These are phyloP conservation scores for Monilinia vaccinii-corymbosi DNA, from an alignment of 2,329 filamentous ascomycete species.

Conservation along the genomic window DNA sequence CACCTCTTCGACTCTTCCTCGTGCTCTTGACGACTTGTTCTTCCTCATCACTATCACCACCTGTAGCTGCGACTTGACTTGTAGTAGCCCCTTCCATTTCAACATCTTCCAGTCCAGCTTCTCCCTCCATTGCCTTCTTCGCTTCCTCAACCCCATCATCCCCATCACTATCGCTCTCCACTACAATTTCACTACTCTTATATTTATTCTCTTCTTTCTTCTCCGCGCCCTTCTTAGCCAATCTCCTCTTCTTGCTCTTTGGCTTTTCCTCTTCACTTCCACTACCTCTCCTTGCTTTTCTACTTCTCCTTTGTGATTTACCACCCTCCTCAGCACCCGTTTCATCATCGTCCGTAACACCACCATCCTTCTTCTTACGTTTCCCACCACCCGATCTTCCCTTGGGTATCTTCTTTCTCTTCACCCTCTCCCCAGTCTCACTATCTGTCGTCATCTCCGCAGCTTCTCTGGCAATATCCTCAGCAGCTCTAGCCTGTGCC, in stretches of 20 bases:
- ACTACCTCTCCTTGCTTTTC: slow-evolving; percentile 21
- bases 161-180: slow-evolving; percentile 29
- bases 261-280: slow-evolving; percentile 31
- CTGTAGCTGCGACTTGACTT: background rate
- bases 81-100: slow-evolving; percentile 13
- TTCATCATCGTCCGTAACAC: slow-evolving; percentile 28
- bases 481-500: slow-evolving; percentile 61
- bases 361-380: slow-evolving; percentile 34
- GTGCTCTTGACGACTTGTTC: slow-evolving; percentile 17
- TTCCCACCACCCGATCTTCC: slow-evolving; percentile 33
- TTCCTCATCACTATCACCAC: slow-evolving; percentile 21
- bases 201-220: slow-evolving; percentile 27
- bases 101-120: slow-evolving; percentile 14
- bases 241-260: slow-evolving; percentile 29
- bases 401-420: slow-evolving; percentile 59
- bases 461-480: slow-evolving; percentile 58
- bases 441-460: slow-evolving; percentile 75
- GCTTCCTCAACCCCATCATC: slow-evolving; percentile 27
- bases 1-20: slow-evolving; percentile 24
- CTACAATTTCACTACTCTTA: slow-evolving; percentile 30
- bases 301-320: slow-evolving; percentile 1
- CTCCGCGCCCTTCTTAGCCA: slow-evolving; percentile 26
- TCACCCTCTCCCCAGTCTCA: slow-evolving; percentile 73
- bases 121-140: slow-evolving; percentile 16
- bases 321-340: slow-evolving; percentile 20